phyloP scores from a whole-genome alignment of 352 stramenopile species.

The Thalassiosira hispida region DNA sequence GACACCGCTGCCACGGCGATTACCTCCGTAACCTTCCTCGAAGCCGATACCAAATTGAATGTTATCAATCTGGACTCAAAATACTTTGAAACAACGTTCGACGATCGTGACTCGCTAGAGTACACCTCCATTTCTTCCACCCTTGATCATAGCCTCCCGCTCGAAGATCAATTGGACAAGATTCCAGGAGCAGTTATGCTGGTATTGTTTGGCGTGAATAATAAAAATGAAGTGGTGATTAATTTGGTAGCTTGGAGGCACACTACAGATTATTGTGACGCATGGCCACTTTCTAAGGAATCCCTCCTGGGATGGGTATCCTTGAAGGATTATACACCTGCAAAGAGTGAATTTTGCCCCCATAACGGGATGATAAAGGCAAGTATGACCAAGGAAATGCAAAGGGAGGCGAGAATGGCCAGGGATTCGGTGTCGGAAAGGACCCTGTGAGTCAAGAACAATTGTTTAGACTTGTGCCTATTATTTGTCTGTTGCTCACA shows the following conservation, averaged over 20 bases:
- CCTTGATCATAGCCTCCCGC: neutral
- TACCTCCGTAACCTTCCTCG: constrained; percentile 23
- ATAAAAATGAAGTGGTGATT: neutral
- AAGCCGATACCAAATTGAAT: constrained; percentile 19
- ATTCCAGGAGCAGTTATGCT: constrained; percentile 22
- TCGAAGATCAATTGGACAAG: constrained; percentile 24
- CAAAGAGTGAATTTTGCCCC: constrained; percentile 19
- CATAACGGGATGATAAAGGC: too few species aligned
- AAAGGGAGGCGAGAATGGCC: too few species aligned
- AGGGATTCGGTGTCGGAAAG: too few species aligned
- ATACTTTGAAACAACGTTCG: constrained; percentile 7
- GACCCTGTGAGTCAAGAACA: too few species aligned
- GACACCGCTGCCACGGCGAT: too few species aligned
- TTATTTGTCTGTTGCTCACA: too few species aligned
- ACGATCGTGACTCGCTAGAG: neutral
- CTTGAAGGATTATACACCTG: constrained; percentile 14
- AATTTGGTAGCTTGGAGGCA: constrained; percentile 28
- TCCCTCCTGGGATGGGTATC: constrained; percentile 16
- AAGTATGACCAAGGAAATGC: too few species aligned
- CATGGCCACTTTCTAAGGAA: neutral
- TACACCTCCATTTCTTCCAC: constrained; percentile 4
- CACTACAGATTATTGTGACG: neutral
- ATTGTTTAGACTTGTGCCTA: too few species aligned
- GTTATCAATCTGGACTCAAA: constrained; percentile 34
- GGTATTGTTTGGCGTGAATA: constrained; percentile 26